These are phyloP conservation scores for Annulohypoxylon bovei DNA, from an alignment of 495 filamentous ascomycete genomes.

Conservation along the genomic window DNA sequence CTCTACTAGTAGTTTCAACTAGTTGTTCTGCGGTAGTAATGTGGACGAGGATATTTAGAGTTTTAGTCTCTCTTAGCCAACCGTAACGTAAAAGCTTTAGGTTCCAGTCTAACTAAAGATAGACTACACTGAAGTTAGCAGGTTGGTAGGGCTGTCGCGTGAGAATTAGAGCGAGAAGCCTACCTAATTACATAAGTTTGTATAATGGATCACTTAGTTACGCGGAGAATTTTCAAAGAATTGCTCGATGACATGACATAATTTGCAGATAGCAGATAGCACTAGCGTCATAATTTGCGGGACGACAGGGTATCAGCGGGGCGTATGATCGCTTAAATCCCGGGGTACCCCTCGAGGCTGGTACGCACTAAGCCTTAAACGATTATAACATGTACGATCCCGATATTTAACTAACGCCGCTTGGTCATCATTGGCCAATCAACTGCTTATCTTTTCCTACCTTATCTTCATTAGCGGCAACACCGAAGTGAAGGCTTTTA, in stretches of 20 bases:
- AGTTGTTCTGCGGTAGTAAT: neutral
- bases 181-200: too few relatives aligned
- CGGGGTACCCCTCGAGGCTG: conserved; percentile 21
- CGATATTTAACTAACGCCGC: conserved; percentile 16
- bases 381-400: conserved; percentile 25
- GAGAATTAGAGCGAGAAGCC: too few relatives aligned
- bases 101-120: neutral
- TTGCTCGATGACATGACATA: conserved; percentile 50
- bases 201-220: neutral
- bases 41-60: neutral
- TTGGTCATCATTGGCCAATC: conserved; percentile 13
- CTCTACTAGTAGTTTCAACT: neutral
- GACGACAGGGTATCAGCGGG: conserved; percentile 22
- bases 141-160: neutral
- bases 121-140: neutral
- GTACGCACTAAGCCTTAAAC: conserved; percentile 33
- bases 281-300: conserved; percentile 37
- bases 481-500: conserved; percentile 32
- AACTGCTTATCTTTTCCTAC: conserved; percentile 27
- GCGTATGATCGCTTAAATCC: conserved; percentile 22
- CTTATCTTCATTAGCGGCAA: conserved; percentile 37
- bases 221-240: conserved; percentile 26
- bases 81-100: neutral
- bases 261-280: conserved; percentile 40
- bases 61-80: neutral